A percentile compares a stretch with the other conserved stretches of the same genome.
phyloP scores from a whole-genome alignment of 2,329 filamentous ascomycete genomes.

The Colletotrichum agaves region DNA sequence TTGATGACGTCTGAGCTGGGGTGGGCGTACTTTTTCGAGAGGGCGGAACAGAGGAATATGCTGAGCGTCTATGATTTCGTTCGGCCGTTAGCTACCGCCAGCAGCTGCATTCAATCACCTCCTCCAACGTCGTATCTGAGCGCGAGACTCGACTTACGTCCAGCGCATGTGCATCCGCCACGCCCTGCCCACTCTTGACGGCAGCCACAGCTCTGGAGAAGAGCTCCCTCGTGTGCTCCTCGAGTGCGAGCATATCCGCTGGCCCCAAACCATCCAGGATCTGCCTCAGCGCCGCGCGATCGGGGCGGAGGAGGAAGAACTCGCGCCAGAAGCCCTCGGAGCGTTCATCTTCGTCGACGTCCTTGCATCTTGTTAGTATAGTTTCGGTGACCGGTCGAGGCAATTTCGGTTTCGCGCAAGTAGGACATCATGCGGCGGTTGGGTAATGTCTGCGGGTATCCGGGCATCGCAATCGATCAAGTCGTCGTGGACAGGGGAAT shows the following conservation, averaged over 20 bases:
- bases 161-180: conserved; percentile 80
- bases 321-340: conserved; percentile 95
- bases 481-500: too few relatives aligned
- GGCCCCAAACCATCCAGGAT: conserved; percentile 78
- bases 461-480: too few relatives aligned
- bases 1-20: conserved; percentile 95
- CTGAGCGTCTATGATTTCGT: conserved; percentile 76
- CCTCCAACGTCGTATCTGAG: too few relatives aligned
- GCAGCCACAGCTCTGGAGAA: conserved; percentile 78
- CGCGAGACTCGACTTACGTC: conserved; percentile 70
- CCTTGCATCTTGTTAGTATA: conserved; percentile 23
- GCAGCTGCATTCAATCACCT: neutral
- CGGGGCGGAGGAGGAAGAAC: conserved; percentile 90
- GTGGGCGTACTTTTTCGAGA: conserved; percentile 93
- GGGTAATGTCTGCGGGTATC: too few relatives aligned
- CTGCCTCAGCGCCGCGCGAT: conserved; percentile 73
- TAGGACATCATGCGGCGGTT: too few relatives aligned
- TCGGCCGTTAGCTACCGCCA: neutral
- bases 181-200: conserved; percentile 69
- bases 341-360: conserved; percentile 75
- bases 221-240: conserved; percentile 82
- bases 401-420: too few relatives aligned
- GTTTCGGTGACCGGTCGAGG: neutral
- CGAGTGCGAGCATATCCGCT: conserved; percentile 79
- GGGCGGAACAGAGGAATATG: conserved; percentile 83